Percentiles rank a stretch among this genome's conserved stretches.
These are phyloP conservation scores for Astraeus odoratus DNA, from an alignment of 768 basidiomycete genomes.

Conservation along the genomic window DNA sequence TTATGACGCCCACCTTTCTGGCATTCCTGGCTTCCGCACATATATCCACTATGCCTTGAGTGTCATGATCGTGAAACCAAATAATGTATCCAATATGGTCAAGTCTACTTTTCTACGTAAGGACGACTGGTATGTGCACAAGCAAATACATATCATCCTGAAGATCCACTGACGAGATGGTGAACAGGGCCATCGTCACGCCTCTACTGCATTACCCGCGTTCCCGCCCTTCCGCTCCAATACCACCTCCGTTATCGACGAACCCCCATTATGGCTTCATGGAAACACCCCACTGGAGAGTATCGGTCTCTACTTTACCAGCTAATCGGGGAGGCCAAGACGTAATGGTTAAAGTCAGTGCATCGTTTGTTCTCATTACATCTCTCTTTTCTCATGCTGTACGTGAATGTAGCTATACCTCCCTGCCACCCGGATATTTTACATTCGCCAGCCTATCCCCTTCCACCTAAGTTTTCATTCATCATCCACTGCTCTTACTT, in stretches of 20 bases:
- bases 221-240: slow-evolving; percentile 47
- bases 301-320: slow-evolving; percentile 34
- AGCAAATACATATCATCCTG: not conserved
- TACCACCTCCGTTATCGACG: slow-evolving; percentile 39
- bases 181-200: slow-evolving; percentile 45
- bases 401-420: slow-evolving; percentile 37
- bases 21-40: slow-evolving; percentile 67
- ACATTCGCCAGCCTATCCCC: slow-evolving; percentile 52
- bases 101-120: slow-evolving; percentile 50
- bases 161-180: not conserved
- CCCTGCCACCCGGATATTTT: slow-evolving; percentile 55
- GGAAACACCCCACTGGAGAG: slow-evolving; percentile 44
- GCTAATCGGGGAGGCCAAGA: slow-evolving; percentile 36
- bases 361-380: not conserved
- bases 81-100: slow-evolving; percentile 34
- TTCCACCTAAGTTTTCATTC: slow-evolving; percentile 61
- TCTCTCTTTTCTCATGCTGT: not conserved
- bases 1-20: slow-evolving; percentile 58
- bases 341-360: slow-evolving; percentile 30
- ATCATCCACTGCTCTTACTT: slow-evolving; percentile 46
- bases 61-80: slow-evolving; percentile 44
- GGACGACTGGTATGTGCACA: slow-evolving; percentile 42
- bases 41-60: slow-evolving; percentile 56
- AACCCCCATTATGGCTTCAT: slow-evolving; percentile 33
- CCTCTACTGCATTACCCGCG: slow-evolving; percentile 62